Evolutionary conservation across 2,329 filamentous ascomycete species (phyloP).

Genomic region (Aureobasidium namibiae): DNA sequence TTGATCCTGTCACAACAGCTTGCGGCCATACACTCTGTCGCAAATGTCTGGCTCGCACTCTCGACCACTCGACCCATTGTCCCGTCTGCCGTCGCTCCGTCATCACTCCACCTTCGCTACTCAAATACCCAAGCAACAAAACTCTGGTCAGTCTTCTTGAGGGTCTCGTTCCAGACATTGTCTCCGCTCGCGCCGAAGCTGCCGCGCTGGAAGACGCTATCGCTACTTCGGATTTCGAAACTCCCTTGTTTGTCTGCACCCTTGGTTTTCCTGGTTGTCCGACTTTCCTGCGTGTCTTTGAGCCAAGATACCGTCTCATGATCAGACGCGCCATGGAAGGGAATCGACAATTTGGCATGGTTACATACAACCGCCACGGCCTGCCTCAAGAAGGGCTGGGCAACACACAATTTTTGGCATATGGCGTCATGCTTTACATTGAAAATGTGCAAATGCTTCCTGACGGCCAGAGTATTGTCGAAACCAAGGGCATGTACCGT

Average conservation of each 20-base stretch:
- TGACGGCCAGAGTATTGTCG: slow-evolving; percentile 74
- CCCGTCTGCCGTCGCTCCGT: slow-evolving; percentile 69
- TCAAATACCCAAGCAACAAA: slow-evolving; percentile 50
- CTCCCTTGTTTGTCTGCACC: slow-evolving; percentile 74
- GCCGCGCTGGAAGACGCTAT: slow-evolving; percentile 51
- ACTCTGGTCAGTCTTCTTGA: slow-evolving; percentile 56
- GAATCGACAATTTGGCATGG: slow-evolving; percentile 75
- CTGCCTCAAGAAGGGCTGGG: slow-evolving; percentile 46
- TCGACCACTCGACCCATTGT: slow-evolving; percentile 71
- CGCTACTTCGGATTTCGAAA: slow-evolving; percentile 48
- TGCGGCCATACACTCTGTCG: slow-evolving; percentile 90
- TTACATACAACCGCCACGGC: slow-evolving; percentile 56
- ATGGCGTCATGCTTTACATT: slow-evolving; percentile 73
- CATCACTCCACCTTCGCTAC: slow-evolving; percentile 42
- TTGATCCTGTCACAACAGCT: slow-evolving; percentile 73
- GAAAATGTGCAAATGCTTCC: slow-evolving; percentile 63
- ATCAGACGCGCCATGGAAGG: slow-evolving; percentile 68
- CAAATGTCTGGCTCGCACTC: slow-evolving; percentile 63
- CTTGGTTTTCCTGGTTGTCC: slow-evolving; percentile 75
- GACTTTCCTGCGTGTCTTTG: slow-evolving; percentile 84
- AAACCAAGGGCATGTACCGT: slow-evolving; percentile 66
- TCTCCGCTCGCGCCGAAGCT: slow-evolving; percentile 50
- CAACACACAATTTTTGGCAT: slow-evolving; percentile 54
- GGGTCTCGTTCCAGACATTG: slow-evolving; percentile 59
- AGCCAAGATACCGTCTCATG: slow-evolving; percentile 87